Evolutionary conservation across 805 yeast species (phyloP), one percentile per base, ranked within the genome.

Genomic region (Nakazawaea pomicola): DNA sequence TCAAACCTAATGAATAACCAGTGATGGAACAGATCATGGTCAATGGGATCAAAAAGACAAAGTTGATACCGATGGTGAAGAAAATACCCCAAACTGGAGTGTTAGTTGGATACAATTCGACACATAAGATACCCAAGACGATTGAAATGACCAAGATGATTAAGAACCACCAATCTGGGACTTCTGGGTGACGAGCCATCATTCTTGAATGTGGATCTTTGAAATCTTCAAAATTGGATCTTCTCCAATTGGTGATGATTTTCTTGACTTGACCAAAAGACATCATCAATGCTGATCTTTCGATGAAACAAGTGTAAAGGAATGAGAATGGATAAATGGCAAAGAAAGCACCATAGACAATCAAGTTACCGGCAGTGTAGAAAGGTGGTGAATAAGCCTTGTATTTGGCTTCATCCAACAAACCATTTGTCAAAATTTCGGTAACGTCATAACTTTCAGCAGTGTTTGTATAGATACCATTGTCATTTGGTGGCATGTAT

Each of bases 81-180:
- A 76, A 70, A 28, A 78, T 61, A 20, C 75, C 71, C 83, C 83
- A 78, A 19, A 76, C 74, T 14, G 83, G 82, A 4, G 82, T 74
- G 38, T 74, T 60, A 12, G 67, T 58, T 1, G 76, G 76, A 41
- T 66, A 73, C n/a, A 68, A 49, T 38, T 65, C 51, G 8, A 75
- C 75, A 45, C 71, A 63, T 0, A 66, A 49, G n/a, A 74, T 39
- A 27, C 33, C 43, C 4, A 39, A 21, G 17, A 39, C 43, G 18
- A 67, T 60, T 39, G 71, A 65, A 3, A 49, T 40, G 10, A 60
- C 37, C 30, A 68, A 53, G 21, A 68, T 33, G 34, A 39, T 27
- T 21, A 39, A 29, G 33, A 39, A 39, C 32, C 69, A 73, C 70
- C 72, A 69, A 43, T 70, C 74, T n/a, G 83, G 86, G 18, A 78